Evolutionary conservation across 805 yeast species (phyloP), one percentile per base, ranked within the genome.

Genomic region (Myxozyma kluyveri): DNA sequence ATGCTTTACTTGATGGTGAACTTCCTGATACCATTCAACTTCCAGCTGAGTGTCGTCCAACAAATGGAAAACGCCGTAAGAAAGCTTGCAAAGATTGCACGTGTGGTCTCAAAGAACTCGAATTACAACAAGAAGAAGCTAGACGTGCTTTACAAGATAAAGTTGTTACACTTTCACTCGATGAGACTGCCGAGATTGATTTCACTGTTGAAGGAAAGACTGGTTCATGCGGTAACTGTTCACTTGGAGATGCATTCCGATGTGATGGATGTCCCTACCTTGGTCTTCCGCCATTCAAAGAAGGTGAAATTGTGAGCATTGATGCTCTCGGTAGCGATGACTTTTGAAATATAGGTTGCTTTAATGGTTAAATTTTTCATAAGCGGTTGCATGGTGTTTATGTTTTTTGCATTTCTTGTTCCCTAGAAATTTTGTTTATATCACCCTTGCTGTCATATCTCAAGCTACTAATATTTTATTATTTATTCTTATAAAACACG

Each of bases 31-130:
- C 61, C 22, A 60, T 57, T 63, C 72, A 48, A 50, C 21, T 67
- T 36, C 69, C 60, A 4, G 27, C 31, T 14, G 46, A 54, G 18
- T 56, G 60, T 38, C 59, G 42, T 18, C 54, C 59, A 4, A 21
- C 39, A 12, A 54, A 54, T 19, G 33, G 33, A 9, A 56, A 56
- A 45, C 59, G 60, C 70, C 78, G 96, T 67, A 81, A 91, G 73
- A 88, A 83, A 71, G 99, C 99, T 0, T 93, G 99, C 74, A 93
- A 90, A 71, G 96, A 93, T 70, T 93, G 99, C 70, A 85, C 97
- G 0, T 93, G 99, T 74, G 99, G 99, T 4, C 76, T 93, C 59
- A 89, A 86, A 62, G 99, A 93, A 68, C 70, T 78, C 47, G 96
- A 93, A 72, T 74, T 72, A 26, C 67, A 70, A 50, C 76, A 81